Conservation (phyloP, 306 rosid species). For the Trifolium repens region DNA sequence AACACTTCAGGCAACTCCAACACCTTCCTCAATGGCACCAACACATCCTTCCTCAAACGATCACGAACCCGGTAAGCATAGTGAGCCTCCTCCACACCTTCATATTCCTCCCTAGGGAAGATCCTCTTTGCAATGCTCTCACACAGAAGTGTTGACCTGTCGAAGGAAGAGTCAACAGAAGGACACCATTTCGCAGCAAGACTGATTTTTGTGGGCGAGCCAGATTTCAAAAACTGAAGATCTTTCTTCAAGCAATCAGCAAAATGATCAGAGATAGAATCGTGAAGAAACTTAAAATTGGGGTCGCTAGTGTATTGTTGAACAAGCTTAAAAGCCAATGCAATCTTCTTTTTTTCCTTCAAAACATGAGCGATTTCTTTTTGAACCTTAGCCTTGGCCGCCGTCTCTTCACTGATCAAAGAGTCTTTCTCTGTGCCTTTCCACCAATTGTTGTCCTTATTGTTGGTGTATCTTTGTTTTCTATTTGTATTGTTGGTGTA, state of each 20-base stretch:
- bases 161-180: slow-evolving; percentile 69
- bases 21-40: slow-evolving; percentile 60
- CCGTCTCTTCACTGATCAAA: neutral
- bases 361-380: slow-evolving; percentile 49
- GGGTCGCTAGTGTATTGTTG: neutral
- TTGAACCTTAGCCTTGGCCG: slow-evolving; percentile 24
- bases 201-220: slow-evolving; percentile 44
- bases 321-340: neutral
- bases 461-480: slow-evolving; percentile 32
- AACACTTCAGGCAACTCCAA: too few species aligned
- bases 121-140: slow-evolving; percentile 68
- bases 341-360: slow-evolving; percentile 48
- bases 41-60: slow-evolving; percentile 65
- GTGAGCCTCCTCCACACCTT: slow-evolving; percentile 65
- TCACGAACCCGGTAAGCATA: slow-evolving; percentile 73
- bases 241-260: slow-evolving; percentile 59
- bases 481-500: slow-evolving; percentile 15
- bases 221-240: slow-evolving; percentile 45
- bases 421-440: neutral
- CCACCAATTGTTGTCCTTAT: neutral
- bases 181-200: slow-evolving; percentile 85
- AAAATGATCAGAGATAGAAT: slow-evolving; percentile 59
- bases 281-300: slow-evolving; percentile 49
- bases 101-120: slow-evolving; percentile 59
- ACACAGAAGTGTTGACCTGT: slow-evolving; percentile 60